Evolutionary conservation across 108 stramenopile genomes (phyloP).

Genomic region (Cyclotella choctawhatcheeana): DNA sequence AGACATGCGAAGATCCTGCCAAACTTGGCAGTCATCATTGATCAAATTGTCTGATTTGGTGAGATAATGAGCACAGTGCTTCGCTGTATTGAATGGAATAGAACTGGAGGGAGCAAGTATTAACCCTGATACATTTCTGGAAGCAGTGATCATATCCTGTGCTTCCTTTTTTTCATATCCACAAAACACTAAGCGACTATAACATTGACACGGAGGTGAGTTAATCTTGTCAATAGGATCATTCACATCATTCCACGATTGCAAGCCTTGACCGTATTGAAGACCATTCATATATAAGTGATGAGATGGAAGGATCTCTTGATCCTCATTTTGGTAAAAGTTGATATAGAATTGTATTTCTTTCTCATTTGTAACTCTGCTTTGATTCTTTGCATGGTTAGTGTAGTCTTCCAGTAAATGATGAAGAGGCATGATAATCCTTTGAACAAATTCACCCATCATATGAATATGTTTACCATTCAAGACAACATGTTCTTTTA

Average conservation of each 20-base stretch:
- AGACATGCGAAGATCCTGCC: slow-evolving; percentile 15
- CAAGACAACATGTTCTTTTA: slow-evolving; percentile 40
- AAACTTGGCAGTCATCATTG: slow-evolving; percentile 2
- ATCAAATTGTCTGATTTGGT: not conserved
- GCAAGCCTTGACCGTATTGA: slow-evolving; percentile 4
- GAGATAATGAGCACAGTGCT: slow-evolving; percentile 11
- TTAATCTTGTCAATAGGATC: slow-evolving; percentile 1
- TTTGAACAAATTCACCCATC: slow-evolving; percentile 50
- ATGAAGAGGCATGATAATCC: slow-evolving; percentile 13
- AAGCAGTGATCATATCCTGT: not conserved
- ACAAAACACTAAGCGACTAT: slow-evolving; percentile 24
- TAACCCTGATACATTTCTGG: no score
- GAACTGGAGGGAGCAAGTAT: not conserved
- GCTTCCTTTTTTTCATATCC: not conserved
- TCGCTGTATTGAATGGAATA: not conserved
- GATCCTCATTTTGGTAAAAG: not conserved
- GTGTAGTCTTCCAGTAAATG: slow-evolving; percentile 26
- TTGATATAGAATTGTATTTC: slow-evolving; percentile 18
- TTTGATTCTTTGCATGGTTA: not conserved
- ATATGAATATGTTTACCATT: slow-evolving; percentile 28
- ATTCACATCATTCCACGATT: no score
- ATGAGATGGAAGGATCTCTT: slow-evolving; percentile 6
- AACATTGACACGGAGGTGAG: slow-evolving; percentile 4
- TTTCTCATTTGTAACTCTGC: not conserved
- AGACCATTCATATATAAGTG: slow-evolving; percentile 15